Evolutionary conservation across 805 yeast species (phyloP), one percentile per base, ranked within the genome.

Genomic region (Pichia gijzeniarum): DNA sequence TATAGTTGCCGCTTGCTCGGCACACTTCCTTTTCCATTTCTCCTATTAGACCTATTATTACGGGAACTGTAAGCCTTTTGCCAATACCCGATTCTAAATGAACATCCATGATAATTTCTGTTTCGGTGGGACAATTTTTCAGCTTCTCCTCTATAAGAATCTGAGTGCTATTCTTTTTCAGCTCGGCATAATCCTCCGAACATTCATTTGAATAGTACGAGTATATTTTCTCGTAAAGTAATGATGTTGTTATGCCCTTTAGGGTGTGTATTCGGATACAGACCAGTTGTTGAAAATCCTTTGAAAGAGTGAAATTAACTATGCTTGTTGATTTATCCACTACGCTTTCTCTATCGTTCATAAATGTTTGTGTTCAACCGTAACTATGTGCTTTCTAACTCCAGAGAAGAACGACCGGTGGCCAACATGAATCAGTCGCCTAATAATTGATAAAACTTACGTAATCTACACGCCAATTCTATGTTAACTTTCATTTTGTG

Each of bases 271-370:
- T 62, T 48, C 73, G 79, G 6, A 81, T 60, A 22, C 67, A 57
- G 44, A 82, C 66, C 0, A 75, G 77, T 2, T 68, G 50, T 31
- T 72, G 69, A 17, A 81, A 56, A 49, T 80, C 85, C 47, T 73
- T 71, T 0, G 85, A 78, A 4, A 75, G 66, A 54, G 77, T 76
- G 57, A 77, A 80, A 5, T 80, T 72, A 28, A 48, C 44, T 2
- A 50, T 49, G 18, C 25, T 44, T 8, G 40, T 36, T 3, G 31
- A 22, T 20, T 28, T 36, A 5, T 44, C 48, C 17, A 30, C 16
- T 42, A 45, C 38, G 28, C 10, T 25, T 25, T 25, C 28, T 25
- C 28, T 25, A 7, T 25, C 28, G 6, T 6, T 25, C 28, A 25
- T 25, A 25, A 7, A 25, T 25, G 10, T 25, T 25, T 7, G 6